Percentiles rank a stretch among this genome's conserved stretches.
phyloP scores from a whole-genome alignment of 306 rosid genomes.

The Canavalia ensiformis region DNA sequence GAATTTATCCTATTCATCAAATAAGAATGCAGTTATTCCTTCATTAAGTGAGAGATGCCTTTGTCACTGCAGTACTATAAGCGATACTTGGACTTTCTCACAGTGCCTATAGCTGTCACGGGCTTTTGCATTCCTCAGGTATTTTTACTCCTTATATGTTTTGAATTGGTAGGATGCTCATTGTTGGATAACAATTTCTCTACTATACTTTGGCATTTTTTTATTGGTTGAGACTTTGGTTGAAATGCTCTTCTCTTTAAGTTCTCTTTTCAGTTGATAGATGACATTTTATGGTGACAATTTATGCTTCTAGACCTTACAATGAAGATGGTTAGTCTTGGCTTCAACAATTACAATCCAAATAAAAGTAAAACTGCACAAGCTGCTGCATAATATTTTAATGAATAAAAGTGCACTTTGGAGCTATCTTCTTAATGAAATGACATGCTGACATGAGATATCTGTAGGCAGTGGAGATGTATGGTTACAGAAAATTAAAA shows the following conservation, averaged over 20 bases:
- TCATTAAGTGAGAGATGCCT: slow-evolving; percentile 37
- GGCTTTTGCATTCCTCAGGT: slow-evolving; percentile 89
- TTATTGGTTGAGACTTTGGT: slow-evolving; percentile 20
- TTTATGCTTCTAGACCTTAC: slow-evolving; percentile 14
- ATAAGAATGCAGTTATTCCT: slow-evolving; percentile 35
- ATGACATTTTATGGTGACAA: slow-evolving; percentile 23
- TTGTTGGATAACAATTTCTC: slow-evolving; percentile 30
- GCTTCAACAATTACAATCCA: neutral
- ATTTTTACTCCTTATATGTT: slow-evolving; percentile 42
- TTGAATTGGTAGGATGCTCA: slow-evolving; percentile 26
- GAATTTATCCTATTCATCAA: slow-evolving; percentile 32
- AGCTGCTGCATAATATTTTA: slow-evolving; percentile 27
- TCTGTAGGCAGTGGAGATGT: slow-evolving; percentile 28
- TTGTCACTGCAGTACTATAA: slow-evolving; percentile 76
- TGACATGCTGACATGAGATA: slow-evolving; percentile 13
- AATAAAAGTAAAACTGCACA: neutral
- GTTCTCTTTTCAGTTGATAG: neutral
- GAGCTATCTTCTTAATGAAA: slow-evolving; percentile 20
- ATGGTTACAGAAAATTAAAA: slow-evolving; percentile 39
- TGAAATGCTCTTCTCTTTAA: neutral
- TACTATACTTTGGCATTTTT: slow-evolving; percentile 1
- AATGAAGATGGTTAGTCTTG: slow-evolving; percentile 11
- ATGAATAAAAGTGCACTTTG: slow-evolving; percentile 26
- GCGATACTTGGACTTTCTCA: slow-evolving; percentile 68
- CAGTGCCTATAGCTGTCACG: slow-evolving; percentile 61